A percentile compares a stretch with the other conserved stretches of the same genome.
Evolutionary conservation across 2,329 filamentous ascomycete species (phyloP).

Genomic region (Pseudogymnoascus sp.): DNA sequence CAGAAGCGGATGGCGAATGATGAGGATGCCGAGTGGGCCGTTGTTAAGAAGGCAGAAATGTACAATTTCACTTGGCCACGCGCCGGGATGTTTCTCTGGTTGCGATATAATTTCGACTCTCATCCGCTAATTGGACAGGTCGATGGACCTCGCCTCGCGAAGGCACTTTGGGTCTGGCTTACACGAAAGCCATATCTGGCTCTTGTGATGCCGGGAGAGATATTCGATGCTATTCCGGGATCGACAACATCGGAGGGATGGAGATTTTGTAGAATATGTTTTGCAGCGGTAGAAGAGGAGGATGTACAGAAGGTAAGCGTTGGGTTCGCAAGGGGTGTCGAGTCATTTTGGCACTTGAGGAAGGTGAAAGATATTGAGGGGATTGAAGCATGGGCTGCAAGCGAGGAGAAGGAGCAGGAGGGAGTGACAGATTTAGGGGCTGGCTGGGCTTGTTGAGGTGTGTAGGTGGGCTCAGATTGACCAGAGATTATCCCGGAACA

Average conservation of each 20-base stretch:
- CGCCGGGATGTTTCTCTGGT: conserved; percentile 89
- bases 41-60: conserved; percentile 65
- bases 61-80: conserved; percentile 72
- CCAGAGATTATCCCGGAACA: not conserved
- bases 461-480: not conserved
- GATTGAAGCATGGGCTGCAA: conserved; percentile 14
- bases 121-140: conserved; percentile 56
- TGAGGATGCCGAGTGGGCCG: conserved; percentile 62
- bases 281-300: conserved; percentile 71
- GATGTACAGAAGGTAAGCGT: conserved; percentile 53
- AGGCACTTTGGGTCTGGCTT: conserved; percentile 62
- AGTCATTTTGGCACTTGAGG: conserved; percentile 70
- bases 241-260: conserved; percentile 52
- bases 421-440: not conserved
- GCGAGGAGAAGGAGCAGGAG: not conserved
- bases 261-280: conserved; percentile 71
- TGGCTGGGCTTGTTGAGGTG: not conserved
- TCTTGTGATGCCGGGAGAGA: conserved; percentile 59
- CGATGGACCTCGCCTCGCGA: conserved; percentile 46
- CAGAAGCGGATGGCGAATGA: conserved; percentile 39
- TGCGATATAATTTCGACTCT: conserved; percentile 59
- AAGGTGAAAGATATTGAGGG: conserved; percentile 56
- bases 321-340: conserved; percentile 59
- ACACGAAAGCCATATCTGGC: conserved; percentile 62
- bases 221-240: conserved; percentile 62